phyloP scores from a whole-genome alignment of 306 rosid genomes.

The Quercus engelmannii region DNA sequence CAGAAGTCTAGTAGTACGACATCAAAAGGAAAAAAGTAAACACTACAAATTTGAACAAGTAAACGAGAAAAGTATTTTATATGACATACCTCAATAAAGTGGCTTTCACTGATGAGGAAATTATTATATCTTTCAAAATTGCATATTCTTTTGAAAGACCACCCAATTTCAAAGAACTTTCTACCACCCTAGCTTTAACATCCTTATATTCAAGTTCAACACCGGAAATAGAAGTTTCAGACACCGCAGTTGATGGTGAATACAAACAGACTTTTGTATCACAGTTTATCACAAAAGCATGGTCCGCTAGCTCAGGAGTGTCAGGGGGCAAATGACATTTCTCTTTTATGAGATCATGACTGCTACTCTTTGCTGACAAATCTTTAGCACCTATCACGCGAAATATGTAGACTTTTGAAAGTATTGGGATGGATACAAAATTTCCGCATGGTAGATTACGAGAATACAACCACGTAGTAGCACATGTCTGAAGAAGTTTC shows the following conservation, averaged over 20 bases:
- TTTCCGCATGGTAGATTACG: constrained; percentile 68
- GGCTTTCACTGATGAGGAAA: constrained; percentile 48
- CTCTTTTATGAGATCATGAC: constrained; percentile 26
- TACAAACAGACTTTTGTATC: constrained; percentile 57
- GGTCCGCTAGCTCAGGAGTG: constrained; percentile 30
- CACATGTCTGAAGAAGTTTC: constrained; percentile 47
- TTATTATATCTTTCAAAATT: constrained; percentile 58
- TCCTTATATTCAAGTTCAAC: constrained; percentile 30
- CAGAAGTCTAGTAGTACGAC: background rate
- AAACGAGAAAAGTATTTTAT: background rate
- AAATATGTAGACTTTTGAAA: constrained; percentile 55
- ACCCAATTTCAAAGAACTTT: constrained; percentile 49
- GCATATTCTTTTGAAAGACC: constrained; percentile 80
- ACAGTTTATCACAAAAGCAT: constrained; percentile 46
- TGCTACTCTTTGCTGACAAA: constrained; percentile 21
- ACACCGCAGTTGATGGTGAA: constrained; percentile 41
- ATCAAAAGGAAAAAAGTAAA: background rate
- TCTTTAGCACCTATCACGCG: constrained; percentile 53
- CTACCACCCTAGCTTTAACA: constrained; percentile 23
- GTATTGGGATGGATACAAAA: constrained; percentile 53
- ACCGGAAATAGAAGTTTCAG: constrained; percentile 33
- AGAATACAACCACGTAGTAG: constrained; percentile 51
- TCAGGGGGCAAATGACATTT: constrained; percentile 16
- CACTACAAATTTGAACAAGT: background rate
- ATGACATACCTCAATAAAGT: constrained; percentile 62